A percentile compares a stretch with the other conserved stretches of the same genome.
These are phyloP conservation scores for Fusarium incarnatum DNA, from an alignment of 2,329 filamentous ascomycete species.

Conservation along the genomic window DNA sequence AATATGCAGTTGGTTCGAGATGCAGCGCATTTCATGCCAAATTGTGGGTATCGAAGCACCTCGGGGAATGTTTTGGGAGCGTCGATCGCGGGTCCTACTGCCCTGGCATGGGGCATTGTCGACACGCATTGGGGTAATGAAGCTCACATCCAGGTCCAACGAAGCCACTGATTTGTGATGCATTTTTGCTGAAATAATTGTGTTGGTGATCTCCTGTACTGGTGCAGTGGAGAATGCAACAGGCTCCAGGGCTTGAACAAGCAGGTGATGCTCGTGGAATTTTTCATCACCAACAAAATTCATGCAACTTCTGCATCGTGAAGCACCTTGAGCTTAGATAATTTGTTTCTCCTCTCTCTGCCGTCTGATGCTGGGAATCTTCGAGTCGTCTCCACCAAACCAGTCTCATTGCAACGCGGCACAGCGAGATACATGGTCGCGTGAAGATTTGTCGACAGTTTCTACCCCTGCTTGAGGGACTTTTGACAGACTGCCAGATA, in stretches of 20 bases:
- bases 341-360: conserved; percentile 5
- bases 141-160: conserved; percentile 11
- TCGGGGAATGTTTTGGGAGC: conserved; percentile 24
- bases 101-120: conserved; percentile 38
- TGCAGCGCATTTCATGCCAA: conserved; percentile 21
- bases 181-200: conserved; percentile 7
- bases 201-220: conserved; percentile 38
- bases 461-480: conserved; percentile 35
- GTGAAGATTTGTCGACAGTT: conserved; percentile 14
- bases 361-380: conserved; percentile 4
- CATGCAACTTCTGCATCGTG: conserved; percentile 26
- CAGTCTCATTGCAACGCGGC: conserved; percentile 27
- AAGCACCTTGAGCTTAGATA: conserved; percentile 13
- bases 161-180: conserved; percentile 25
- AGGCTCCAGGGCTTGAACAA: conserved; percentile 33
- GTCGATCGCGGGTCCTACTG: conserved; percentile 35
- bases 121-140: conserved; percentile 17
- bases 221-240: conserved; percentile 24
- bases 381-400: conserved; percentile 28
- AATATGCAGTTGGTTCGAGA: conserved; percentile 46
- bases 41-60: conserved; percentile 30
- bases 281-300: conserved; percentile 41
- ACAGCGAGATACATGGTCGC: conserved; percentile 31
- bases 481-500: conserved; percentile 27
- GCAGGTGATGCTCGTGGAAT: conserved; percentile 32